Conservation (phyloP, 805 yeast genomes). For the Zygotorulaspora sp. region DNA sequence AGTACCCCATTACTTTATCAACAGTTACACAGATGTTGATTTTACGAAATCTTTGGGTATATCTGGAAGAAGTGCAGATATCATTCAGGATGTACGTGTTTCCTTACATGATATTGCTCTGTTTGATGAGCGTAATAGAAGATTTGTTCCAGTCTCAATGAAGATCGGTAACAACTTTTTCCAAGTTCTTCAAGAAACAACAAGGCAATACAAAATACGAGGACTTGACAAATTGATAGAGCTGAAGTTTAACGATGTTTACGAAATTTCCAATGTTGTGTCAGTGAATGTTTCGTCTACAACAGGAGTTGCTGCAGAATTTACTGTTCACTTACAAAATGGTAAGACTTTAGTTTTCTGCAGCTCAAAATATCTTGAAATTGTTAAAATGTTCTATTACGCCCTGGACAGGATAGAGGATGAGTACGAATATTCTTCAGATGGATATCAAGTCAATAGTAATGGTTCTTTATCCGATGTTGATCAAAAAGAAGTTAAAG, state of each 20-base stretch:
- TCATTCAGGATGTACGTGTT: slow-evolving; percentile 48
- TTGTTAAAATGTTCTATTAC: slow-evolving; percentile 65
- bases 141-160: slow-evolving; percentile 55
- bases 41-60: slow-evolving; percentile 44
- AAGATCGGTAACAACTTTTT: slow-evolving; percentile 67
- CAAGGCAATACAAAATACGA: slow-evolving; percentile 38
- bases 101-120: slow-evolving; percentile 48
- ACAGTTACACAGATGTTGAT: slow-evolving; percentile 44
- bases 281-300: slow-evolving; percentile 39
- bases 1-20: slow-evolving; percentile 40
- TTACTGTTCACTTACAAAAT: slow-evolving; percentile 41
- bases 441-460: not conserved
- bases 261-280: slow-evolving; percentile 38
- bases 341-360: slow-evolving; percentile 40
- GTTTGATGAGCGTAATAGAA: slow-evolving; percentile 45
- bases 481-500: slow-evolving; percentile 31
- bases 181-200: slow-evolving; percentile 49
- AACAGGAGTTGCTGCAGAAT: slow-evolving; percentile 49
- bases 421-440: slow-evolving; percentile 21
- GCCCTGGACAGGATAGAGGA: slow-evolving; percentile 53
- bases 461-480: slow-evolving; percentile 14
- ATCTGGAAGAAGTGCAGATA: slow-evolving; percentile 39
- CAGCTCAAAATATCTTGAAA: slow-evolving; percentile 53
- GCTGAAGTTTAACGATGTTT: slow-evolving; percentile 42
- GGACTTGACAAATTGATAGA: slow-evolving; percentile 33